Base-by-base conservation (phyloP, 305 asterid species). In the Fraxinus dipetala region DNA sequence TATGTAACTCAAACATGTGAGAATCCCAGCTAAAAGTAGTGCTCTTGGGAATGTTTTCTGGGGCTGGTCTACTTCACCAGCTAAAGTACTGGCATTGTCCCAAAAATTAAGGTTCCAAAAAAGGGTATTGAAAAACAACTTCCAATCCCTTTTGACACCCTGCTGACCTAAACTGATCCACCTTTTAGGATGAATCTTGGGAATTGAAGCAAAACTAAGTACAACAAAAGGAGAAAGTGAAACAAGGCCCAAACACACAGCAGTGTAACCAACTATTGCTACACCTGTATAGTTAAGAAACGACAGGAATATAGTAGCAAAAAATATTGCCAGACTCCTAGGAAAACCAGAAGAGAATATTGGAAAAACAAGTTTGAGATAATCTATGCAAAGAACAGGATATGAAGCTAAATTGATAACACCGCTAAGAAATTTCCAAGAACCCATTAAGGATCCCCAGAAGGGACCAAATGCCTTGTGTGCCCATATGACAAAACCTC, bases 21-120 rank as follows among this genome's bases (percentile, higher is more conserved):
- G 80, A 59, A 92, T 78, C 85, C 89, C 97, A 63, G 95, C 93
- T 4, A 77, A 83, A 2, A 88, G 76, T 1, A 92, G 83, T 6
- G 93, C 97, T 11, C 72, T 69, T 1, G 97, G 97, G 40, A 80
- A 90, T 13, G 91, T 92, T 82, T 87, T 88, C 9, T 90, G 87
- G 1, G 97, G 97, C 3, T 91, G 65, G 0, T 92, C 93, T 31
- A 92, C 94, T 82, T 92, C 97, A 11, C 95, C 95, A 0, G 97
- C 97, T 84, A 91, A 80, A 59, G 94, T 89, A 38, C 92, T 88
- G 0, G 83, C 91, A 67, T 87, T 90, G 76, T 89, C 94, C 89
- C 92, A 90, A 18, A 86, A 90, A 79, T 90, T 90, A 84, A 90
- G 77, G 76, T 90, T 90, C 93, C 93, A 88, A 48, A 88, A 88